A percentile compares a stretch with the other conserved stretches of the same genome.
These are phyloP conservation scores for Ophiobolus disseminans DNA, from an alignment of 2,329 filamentous ascomycete species.

Conservation along the genomic window DNA sequence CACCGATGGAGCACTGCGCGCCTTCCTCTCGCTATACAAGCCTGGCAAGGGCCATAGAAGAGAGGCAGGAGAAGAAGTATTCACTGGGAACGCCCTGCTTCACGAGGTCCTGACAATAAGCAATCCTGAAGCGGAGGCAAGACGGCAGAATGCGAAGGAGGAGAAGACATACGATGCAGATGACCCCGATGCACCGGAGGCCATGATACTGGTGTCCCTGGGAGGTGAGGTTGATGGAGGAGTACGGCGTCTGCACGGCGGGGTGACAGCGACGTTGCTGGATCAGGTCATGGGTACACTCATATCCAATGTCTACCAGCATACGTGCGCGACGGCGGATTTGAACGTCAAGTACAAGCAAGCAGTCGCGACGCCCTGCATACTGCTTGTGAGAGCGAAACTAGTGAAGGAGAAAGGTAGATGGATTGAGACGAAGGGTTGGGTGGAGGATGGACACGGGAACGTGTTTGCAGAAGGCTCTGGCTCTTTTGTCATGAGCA, in stretches of 20 bases:
- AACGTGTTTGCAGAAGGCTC: conserved; percentile 31
- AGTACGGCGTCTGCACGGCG: conserved; percentile 31
- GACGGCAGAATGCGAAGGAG: conserved; percentile 12
- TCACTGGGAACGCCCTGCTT: conserved; percentile 11
- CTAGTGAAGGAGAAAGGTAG: conserved; percentile 30
- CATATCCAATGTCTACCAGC: conserved; percentile 20
- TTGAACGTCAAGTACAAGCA: conserved; percentile 34
- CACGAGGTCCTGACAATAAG: neutral
- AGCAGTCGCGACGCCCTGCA: conserved; percentile 27
- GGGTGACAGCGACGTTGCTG: conserved; percentile 30
- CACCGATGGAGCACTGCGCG: conserved; percentile 30
- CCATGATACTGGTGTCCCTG: conserved; percentile 27
- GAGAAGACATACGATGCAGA: conserved; percentile 17
- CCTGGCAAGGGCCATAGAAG: conserved; percentile 15
- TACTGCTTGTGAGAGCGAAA: conserved; percentile 27
- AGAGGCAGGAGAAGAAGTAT: conserved; percentile 7
- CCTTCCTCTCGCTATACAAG: conserved; percentile 31
- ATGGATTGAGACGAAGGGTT: conserved; percentile 29
- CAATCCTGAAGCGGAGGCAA: neutral
- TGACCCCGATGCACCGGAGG: conserved; percentile 25
- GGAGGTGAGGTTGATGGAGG: conserved; percentile 31
- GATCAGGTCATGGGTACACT: conserved; percentile 37
- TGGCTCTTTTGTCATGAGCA: conserved; percentile 28
- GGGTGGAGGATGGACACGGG: conserved; percentile 34
- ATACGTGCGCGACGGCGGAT: conserved; percentile 27